Base-by-base conservation (phyloP, 306 rosid genomes). In the Sesbania bispinosa region DNA sequence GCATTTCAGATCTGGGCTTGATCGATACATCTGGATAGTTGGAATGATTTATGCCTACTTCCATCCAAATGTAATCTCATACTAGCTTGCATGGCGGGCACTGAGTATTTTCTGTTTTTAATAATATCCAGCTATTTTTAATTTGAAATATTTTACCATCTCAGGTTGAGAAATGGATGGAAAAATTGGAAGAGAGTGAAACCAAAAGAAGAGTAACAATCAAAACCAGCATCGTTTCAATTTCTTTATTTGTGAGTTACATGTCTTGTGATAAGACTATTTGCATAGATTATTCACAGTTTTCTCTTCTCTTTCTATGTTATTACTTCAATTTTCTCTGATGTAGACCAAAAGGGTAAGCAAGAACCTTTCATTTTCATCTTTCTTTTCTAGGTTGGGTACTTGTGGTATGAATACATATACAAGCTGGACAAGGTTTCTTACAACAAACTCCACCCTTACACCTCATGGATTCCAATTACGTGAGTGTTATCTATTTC, bases 1-100 rank as follows among this genome's bases (percentile, higher is more conserved):
- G 99, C 97, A 95, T 84, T 95, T 95, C 84, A 85, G 99, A 91
- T 91, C 99, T 71, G 99, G 99, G 79, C 96, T 95, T 76, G 99
- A 95, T 86, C 99, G 99, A 77, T 95, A 95, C 78, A 89, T 95
- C 77, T 95, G 99, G 96, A 89, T 95, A 71, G 62, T 95, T 62
- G 97, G 99, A 81, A 95, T 95, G 99, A 88, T 91, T 64, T 95
- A 92, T 86, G 99, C 99, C 1, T 95, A 92, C 77, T 88, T 80
- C 75, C 99, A 91, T 74, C 99, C 99, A 61, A 89, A 82, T 84
- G 99, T 92, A 95, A 91, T 75, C 67, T 67, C 16, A 13, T 35
- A 43, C 76, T 39, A 36, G 68, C 38, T 62, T 41, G 46, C 71
- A 57, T 86, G 54, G 6, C 50, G 41, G 67, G 13, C 60, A 51